phyloP scores from a whole-genome alignment of 202 grass and related monocot genomes.

The Musa balbisiana region DNA sequence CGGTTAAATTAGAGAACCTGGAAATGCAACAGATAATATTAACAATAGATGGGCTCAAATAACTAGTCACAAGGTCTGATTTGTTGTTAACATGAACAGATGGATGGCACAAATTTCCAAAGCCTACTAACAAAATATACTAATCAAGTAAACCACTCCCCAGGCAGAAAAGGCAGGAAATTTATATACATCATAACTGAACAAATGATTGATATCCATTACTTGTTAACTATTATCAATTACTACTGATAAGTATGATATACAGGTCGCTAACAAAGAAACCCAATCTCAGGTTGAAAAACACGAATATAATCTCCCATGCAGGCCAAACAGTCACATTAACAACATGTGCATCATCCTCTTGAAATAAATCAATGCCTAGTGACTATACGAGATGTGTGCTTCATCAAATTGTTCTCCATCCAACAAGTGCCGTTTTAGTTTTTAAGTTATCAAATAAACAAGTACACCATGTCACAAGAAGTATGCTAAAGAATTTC shows the following conservation, averaged over 20 bases:
- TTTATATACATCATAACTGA: too few relatives aligned
- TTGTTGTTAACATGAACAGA: not conserved
- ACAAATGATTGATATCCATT: not conserved
- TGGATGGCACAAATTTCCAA: not conserved
- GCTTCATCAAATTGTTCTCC: not conserved
- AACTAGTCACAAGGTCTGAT: not conserved
- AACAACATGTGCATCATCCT: too few relatives aligned
- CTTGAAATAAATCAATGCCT: too few relatives aligned
- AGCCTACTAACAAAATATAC: not conserved
- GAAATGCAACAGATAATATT: not conserved
- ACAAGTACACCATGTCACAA: not conserved
- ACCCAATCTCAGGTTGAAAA: too few relatives aligned
- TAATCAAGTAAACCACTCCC: not conserved
- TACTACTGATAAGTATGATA: too few relatives aligned
- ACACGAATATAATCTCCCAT: too few relatives aligned
- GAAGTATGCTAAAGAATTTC: too few relatives aligned
- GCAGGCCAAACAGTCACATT: too few relatives aligned
- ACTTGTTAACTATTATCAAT: not conserved
- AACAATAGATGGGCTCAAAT: conserved; percentile 5
- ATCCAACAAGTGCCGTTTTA: not conserved
- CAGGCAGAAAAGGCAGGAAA: not conserved
- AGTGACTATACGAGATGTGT: not conserved
- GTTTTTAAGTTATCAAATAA: not conserved
- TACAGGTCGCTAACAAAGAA: too few relatives aligned
- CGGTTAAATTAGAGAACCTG: conserved; percentile 87